These are phyloP conservation scores for Flaveria robusta DNA, from an alignment of 129 eudicot species.

Conservation along the genomic window DNA sequence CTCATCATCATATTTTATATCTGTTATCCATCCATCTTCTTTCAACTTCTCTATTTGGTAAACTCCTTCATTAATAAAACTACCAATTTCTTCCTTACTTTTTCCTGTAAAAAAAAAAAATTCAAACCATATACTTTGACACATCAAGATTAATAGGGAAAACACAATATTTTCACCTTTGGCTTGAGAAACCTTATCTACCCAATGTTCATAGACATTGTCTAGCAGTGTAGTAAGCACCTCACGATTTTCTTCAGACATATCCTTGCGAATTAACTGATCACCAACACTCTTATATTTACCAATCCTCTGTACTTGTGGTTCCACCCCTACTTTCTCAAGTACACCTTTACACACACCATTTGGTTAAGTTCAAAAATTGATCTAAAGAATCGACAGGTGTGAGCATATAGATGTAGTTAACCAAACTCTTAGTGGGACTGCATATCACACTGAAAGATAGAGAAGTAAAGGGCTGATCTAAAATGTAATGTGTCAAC, in stretches of 20 bases:
- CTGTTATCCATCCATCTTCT: slow-evolving; percentile 90
- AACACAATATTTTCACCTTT: slow-evolving; percentile 52
- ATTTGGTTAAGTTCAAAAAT: slow-evolving; percentile 32
- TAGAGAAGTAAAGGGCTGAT: background rate
- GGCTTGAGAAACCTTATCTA: slow-evolving; percentile 59
- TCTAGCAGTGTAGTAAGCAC: slow-evolving; percentile 81
- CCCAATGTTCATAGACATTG: slow-evolving; percentile 73
- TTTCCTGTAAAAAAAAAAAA: slow-evolving; percentile 50
- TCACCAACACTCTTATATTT: no score
- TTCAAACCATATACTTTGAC: slow-evolving; percentile 2
- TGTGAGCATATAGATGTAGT: no score
- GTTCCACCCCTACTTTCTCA: slow-evolving; percentile 80
- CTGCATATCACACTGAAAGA: no score
- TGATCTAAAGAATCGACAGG: background rate
- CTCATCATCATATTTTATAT: slow-evolving; percentile 93
- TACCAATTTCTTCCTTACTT: slow-evolving; percentile 61
- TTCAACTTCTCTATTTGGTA: slow-evolving; percentile 72
- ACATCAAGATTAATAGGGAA: slow-evolving; percentile 20
- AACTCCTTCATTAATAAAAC: slow-evolving; percentile 78
- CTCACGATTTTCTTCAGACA: slow-evolving; percentile 81
- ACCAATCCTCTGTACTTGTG: no score
- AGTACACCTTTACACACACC: slow-evolving; percentile 58
- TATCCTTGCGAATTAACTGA: slow-evolving; percentile 64
- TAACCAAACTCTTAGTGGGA: no score
- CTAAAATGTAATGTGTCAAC: slow-evolving; percentile 13